These are phyloP conservation scores for Globisporangium spiculum DNA, from an alignment of 352 stramenopile genomes.

Conservation along the genomic window DNA sequence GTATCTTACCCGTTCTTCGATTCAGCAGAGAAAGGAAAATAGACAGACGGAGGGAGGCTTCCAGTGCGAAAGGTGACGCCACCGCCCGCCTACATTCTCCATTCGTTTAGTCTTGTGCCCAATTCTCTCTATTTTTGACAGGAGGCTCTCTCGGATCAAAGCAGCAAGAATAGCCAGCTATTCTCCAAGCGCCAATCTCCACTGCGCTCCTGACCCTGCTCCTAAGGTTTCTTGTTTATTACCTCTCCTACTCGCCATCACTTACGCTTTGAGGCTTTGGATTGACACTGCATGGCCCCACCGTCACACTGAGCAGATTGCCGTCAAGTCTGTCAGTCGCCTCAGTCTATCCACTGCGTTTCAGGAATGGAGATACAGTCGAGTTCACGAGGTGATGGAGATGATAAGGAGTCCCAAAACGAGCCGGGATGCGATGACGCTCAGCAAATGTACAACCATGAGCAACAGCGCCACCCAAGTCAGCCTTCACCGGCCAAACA, in stretches of 20 bases:
- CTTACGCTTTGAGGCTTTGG: neutral
- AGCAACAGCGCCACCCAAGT: neutral
- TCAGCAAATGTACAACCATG: neutral
- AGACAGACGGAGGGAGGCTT: neutral
- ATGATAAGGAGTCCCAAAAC: neutral
- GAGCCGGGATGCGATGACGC: neutral
- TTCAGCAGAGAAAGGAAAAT: neutral
- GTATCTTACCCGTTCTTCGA: no score
- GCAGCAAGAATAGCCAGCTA: conserved; percentile 1
- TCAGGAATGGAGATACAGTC: neutral
- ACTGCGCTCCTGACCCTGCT: no score
- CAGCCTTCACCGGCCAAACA: neutral
- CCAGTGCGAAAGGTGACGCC: neutral
- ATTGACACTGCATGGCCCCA: neutral
- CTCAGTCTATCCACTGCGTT: no score
- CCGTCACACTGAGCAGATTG: neutral
- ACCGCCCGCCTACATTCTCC: neutral
- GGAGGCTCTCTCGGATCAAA: neutral
- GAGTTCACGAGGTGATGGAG: neutral
- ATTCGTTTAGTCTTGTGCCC: neutral
- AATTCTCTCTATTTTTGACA: neutral
- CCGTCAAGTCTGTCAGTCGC: neutral
- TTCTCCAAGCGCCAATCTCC: neutral
- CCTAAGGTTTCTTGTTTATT: neutral
- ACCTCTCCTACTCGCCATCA: neutral